A percentile compares a stretch with the other conserved stretches of the same genome.
These are phyloP conservation scores for Chalciporus piperatus DNA, from an alignment of 768 basidiomycete species.

Conservation along the genomic window DNA sequence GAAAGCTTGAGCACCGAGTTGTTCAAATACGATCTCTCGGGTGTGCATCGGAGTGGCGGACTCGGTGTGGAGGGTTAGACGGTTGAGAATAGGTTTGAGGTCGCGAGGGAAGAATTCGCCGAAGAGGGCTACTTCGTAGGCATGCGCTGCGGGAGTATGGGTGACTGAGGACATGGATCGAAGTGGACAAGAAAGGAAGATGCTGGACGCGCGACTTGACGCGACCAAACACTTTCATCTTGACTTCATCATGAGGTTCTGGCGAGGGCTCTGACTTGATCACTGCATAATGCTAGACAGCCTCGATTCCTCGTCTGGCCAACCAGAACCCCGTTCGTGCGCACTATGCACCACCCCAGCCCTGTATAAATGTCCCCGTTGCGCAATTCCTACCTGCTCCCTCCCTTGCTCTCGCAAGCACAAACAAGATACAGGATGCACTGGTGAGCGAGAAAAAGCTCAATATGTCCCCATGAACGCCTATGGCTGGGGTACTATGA, in stretches of 20 bases:
- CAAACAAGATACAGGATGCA: constrained; percentile 60
- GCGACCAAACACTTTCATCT: not conserved
- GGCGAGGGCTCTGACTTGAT: not conserved
- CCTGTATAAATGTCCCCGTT: constrained; percentile 81
- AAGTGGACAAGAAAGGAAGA: not conserved
- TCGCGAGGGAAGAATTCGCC: constrained; percentile 80
- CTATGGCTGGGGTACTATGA: constrained; percentile 84
- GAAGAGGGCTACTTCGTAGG: constrained; percentile 79
- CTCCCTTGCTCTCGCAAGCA: constrained; percentile 64
- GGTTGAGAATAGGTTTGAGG: constrained; percentile 72
- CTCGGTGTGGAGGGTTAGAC: constrained; percentile 79
- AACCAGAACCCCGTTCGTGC: constrained; percentile 38
- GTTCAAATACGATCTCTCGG: constrained; percentile 81
- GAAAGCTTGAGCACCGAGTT: constrained; percentile 62
- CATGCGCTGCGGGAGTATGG: constrained; percentile 41
- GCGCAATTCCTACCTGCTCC: constrained; percentile 70
- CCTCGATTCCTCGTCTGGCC: constrained; percentile 6
- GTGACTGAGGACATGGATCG: constrained; percentile 20
- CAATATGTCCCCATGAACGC: constrained; percentile 78
- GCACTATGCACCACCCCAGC: constrained; percentile 47
- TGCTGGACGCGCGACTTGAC: not conserved
- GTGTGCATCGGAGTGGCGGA: constrained; percentile 71
- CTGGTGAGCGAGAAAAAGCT: constrained; percentile 70
- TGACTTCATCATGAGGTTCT: no score
- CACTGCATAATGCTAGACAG: constrained; percentile 7